Base-by-base conservation (phyloP, 1,139 yeast genomes). In the Lodderomyces metapsilosis region DNA sequence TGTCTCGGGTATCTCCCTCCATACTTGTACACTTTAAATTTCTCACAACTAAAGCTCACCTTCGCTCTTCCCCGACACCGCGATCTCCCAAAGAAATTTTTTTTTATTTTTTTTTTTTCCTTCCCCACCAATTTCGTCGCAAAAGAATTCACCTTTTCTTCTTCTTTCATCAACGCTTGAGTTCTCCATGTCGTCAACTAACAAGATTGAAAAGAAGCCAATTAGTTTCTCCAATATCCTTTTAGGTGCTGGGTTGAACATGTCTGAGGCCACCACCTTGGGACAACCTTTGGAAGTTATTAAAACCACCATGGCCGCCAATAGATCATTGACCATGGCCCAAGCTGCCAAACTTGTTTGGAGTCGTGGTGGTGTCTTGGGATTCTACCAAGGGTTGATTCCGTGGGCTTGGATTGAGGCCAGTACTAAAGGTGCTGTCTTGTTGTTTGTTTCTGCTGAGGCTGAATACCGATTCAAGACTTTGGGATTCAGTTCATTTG, bases 401-500 rank as follows among this genome's bases (percentile, higher is more conserved):
- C 98, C 98, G 34, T 92, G 98, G 98, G 98, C 98, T 2, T 91
- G 98, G 97, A 86, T 92, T 53, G 98, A 92, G 66, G 98, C 97
- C n/a, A 86, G 96, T 17, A 92, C 98, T 36, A 92, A 92, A 64
- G 98, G 98, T 61, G 98, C 98, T 3, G 96, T 91, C n/a, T 74
- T 92, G 46, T 74, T 92, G 54, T 94, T 92, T 55, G 97, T 91
- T 20, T 84, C 95, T 39, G 82, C 95, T 27, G 98, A 92, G 61
- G 85, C 89, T 39, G 98, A 92, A 65, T 88, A 88, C 62, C 78
- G 76, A 43, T 80, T 83, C 57, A 82, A 76, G 56, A 61, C 60
- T 33, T 57, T 86, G 24, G 94, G 95, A 39, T 76, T 84, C 18
- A 74, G 76, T 46, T 80, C 83, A 49, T 91, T 92, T 55, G 73